Conservation (phyloP, 345 rosid species). For the Salix koriyanagi region DNA sequence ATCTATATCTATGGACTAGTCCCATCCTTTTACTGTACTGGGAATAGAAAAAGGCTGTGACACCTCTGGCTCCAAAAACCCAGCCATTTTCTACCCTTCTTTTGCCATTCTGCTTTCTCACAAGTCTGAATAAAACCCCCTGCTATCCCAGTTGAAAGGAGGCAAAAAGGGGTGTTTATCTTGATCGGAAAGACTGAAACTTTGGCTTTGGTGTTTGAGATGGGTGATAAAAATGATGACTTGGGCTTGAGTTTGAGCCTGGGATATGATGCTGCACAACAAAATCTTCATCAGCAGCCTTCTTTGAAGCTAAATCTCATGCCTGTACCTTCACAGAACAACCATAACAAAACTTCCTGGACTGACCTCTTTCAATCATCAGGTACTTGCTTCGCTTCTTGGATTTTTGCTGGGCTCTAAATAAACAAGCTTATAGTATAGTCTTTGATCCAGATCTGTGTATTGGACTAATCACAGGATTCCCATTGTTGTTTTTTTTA, state of each 20-base stretch:
- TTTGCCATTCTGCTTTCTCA: conserved; percentile 25
- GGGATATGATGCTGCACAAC: conserved; percentile 26
- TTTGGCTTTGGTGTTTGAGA: conserved; percentile 2
- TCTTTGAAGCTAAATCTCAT: conserved; percentile 39
- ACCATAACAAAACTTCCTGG: conserved; percentile 34
- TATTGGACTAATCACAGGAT: background rate
- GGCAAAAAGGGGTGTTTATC: background rate
- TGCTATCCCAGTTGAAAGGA: background rate
- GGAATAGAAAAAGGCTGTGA: conserved; percentile 34
- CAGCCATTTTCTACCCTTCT: conserved; percentile 17
- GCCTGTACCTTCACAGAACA: conserved; percentile 38
- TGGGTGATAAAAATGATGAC: conserved; percentile 56
- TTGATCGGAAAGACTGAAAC: background rate
- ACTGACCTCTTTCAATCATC: conserved; percentile 52
- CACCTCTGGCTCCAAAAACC: conserved; percentile 27
- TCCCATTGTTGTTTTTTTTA: background rate
- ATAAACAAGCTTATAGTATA: background rate
- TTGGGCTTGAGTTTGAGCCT: conserved; percentile 56
- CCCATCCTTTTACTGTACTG: conserved; percentile 45
- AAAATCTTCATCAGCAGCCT: conserved; percentile 19
- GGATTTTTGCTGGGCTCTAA: background rate
- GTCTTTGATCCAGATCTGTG: background rate
- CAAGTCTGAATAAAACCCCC: background rate
- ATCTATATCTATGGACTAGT: conserved; percentile 26
- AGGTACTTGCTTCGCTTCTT: conserved; percentile 26